These are phyloP conservation scores for Dictyostelium brefeldianum DNA, from an alignment of 78 protist genomes.

Conservation along the genomic window DNA sequence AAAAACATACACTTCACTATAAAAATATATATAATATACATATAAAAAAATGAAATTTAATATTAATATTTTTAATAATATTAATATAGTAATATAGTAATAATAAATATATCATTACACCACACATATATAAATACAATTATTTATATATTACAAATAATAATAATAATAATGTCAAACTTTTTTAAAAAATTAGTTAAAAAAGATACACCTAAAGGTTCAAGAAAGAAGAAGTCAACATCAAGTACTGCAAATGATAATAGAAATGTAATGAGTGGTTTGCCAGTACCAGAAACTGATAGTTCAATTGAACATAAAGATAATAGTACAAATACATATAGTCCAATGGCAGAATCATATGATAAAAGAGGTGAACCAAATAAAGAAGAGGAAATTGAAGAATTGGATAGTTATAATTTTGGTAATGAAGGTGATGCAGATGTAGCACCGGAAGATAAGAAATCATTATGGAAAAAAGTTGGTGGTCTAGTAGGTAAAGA, in stretches of 20 bases:
- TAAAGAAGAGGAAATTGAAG: neutral
- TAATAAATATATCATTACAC: neutral
- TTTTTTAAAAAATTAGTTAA: constrained; percentile 16
- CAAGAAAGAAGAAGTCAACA: neutral
- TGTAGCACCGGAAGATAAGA: constrained; percentile 63
- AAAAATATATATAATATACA: too few species aligned
- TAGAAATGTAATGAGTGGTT: neutral
- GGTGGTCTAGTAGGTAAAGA: constrained; percentile 71
- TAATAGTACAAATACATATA: neutral
- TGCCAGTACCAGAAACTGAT: neutral
- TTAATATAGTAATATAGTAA: neutral
- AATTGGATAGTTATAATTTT: constrained; percentile 23
- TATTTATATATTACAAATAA: neutral
- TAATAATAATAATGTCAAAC: constrained; percentile 8
- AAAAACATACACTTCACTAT: too few species aligned
- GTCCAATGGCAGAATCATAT: neutral
- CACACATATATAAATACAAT: neutral
- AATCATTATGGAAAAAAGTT: constrained; percentile 54
- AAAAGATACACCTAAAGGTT: neutral
- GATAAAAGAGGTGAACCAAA: constrained; percentile 12
- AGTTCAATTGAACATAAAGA: too few species aligned
- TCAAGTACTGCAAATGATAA: neutral
- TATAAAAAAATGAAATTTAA: neutral
- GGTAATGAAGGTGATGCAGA: constrained; percentile 42
- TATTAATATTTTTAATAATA: neutral